Base-by-base conservation (phyloP, 805 yeast genomes). In the Suhomyces sp. region DNA sequence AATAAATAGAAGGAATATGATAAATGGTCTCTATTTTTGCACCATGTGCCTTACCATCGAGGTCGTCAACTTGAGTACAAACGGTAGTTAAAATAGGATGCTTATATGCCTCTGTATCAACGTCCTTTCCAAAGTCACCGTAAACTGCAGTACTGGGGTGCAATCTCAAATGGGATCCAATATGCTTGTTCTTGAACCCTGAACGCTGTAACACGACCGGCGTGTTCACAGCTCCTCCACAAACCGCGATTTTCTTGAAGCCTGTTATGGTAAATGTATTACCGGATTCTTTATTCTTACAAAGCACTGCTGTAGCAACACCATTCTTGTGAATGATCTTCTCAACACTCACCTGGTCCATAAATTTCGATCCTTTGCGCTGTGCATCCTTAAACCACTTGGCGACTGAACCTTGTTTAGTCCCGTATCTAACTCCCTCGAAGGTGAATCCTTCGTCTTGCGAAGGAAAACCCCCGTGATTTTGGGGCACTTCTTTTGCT, bases 31-130 rank as follows among this genome's bases (percentile, higher is more conserved):
- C 66, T 38, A 62, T 57, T 52, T 57, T 60, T 40, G 61, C 58
- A 1, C 66, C 66, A 50, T 62, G 63, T 0, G 54, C 61, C 36
- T 54, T 52, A 4, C 65, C 66, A 46, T 62, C 66, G 10, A 59
- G 12, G 47, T 62, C 66, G 17, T 59, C 64, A 12, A 44, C 59
- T 49, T 62, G 59, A 17, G 55, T 53, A 36, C 64, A 60, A 35
- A 61, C 58, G 0, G 61, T 26, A 0, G 66, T 58, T 60, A 62
- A 56, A 49, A 62, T 62, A 19, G 63, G 53, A 44, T 59, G 48
- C 35, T 57, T 40, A 36, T 53, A 53, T 0, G 65, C 62, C 17
- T 62, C 56, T 2, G 64, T 54, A 22, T 52, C 53, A 35, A 46
- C 49, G 2, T 54, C 56, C 13, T 35, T 38, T 6, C 54, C 54